Percentiles rank a stretch among this genome's conserved stretches.
These are phyloP conservation scores for Mortierella antarctica DNA, from an alignment of 192 early-diverging fungal genomes.

Conservation along the genomic window DNA sequence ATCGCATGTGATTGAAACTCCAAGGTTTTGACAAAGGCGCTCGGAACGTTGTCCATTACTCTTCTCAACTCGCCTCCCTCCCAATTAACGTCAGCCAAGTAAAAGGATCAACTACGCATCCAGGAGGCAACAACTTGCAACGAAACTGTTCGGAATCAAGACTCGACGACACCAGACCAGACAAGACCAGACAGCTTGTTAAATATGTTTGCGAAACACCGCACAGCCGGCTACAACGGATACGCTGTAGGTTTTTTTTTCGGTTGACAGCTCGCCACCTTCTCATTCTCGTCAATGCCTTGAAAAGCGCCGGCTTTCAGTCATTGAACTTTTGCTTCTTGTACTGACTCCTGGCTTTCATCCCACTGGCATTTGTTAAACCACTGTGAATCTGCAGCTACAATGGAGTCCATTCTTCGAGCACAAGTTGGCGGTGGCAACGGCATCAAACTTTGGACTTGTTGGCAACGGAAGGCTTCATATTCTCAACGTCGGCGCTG, in stretches of 20 bases:
- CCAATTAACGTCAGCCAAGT: too few species aligned
- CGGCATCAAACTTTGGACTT: conserved; percentile 95
- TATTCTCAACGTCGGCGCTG: conserved; percentile 67
- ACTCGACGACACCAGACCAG: too few species aligned
- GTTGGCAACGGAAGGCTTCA: conserved; percentile 95
- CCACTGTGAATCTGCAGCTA: conserved; percentile 55
- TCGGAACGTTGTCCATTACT: too few species aligned
- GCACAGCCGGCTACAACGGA: conserved; percentile 89
- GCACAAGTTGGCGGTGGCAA: conserved; percentile 84
- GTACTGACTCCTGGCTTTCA: background rate
- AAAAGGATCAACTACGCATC: too few species aligned
- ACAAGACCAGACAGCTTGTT: too few species aligned
- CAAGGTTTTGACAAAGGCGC: too few species aligned
- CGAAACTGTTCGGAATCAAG: too few species aligned
- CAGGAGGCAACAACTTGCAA: too few species aligned
- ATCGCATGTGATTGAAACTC: too few species aligned
- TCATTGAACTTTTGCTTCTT: background rate
- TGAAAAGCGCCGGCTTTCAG: background rate
- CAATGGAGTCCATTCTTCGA: conserved; percentile 97
- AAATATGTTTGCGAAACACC: conserved; percentile 66
- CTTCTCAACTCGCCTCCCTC: too few species aligned
- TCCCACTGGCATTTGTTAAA: background rate
- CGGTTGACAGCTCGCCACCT: background rate
- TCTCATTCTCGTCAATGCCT: too few species aligned
- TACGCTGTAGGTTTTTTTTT: conserved; percentile 73